A percentile compares a stretch with the other conserved stretches of the same genome.
Conservation (phyloP, 129 eudicot species). For the Chrysanthemum makinoi region DNA sequence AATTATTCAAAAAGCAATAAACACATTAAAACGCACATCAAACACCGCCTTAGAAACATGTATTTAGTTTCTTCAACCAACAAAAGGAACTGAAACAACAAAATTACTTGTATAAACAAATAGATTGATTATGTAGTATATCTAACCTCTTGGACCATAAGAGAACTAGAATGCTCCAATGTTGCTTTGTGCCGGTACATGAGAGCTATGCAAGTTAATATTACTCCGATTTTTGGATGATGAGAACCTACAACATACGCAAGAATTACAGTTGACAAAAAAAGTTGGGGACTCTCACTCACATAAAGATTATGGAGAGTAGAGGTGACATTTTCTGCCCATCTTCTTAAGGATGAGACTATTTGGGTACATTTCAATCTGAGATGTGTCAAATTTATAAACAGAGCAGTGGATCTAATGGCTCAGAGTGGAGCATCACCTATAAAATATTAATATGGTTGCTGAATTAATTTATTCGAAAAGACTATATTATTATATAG, state of each 20-base stretch:
- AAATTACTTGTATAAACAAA: no score
- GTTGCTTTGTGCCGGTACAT: conserved; percentile 82
- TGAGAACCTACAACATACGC: conserved; percentile 48
- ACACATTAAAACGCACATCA: neutral
- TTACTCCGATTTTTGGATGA: conserved; percentile 86
- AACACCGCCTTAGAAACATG: neutral
- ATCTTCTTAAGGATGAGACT: neutral
- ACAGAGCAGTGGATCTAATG: neutral
- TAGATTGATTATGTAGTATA: neutral
- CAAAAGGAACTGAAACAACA: no score
- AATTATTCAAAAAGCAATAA: neutral
- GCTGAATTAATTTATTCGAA: no score
- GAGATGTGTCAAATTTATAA: neutral
- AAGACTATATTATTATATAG: no score
- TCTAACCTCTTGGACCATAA: conserved; percentile 89
- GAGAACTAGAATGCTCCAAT: conserved; percentile 74
- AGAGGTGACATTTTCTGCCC: neutral
- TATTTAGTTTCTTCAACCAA: no score
- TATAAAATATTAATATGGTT: neutral
- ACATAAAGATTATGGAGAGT: neutral
- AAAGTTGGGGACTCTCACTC: neutral
- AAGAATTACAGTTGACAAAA: conserved; percentile 4
- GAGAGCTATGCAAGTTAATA: conserved; percentile 94
- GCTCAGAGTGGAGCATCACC: neutral
- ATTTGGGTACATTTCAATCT: neutral